phyloP scores from a whole-genome alignment of 441 rosid genomes.

The Gossypium schwendimanii region DNA sequence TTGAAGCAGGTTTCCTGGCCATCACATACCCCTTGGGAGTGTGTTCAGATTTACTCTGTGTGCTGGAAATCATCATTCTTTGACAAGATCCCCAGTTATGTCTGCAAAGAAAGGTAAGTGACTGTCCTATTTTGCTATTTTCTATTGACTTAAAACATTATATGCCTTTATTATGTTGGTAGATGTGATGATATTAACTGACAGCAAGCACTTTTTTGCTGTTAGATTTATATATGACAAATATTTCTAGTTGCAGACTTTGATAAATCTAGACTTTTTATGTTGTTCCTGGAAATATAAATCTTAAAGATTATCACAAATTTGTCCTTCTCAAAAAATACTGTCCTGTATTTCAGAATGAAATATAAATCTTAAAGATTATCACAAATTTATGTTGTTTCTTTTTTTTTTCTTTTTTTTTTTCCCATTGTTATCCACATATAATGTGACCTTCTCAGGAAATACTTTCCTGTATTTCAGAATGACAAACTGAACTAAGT shows the following conservation, averaged over 20 bases:
- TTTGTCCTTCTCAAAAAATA: constrained; percentile 14
- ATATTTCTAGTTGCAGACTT: background rate
- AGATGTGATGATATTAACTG: background rate
- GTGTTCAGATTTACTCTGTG: constrained; percentile 30
- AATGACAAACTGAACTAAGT: constrained; percentile 22
- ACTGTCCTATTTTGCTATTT: background rate
- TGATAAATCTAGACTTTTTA: background rate
- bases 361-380: background rate
- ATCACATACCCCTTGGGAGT: constrained; percentile 27
- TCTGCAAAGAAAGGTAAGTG: constrained; percentile 41
- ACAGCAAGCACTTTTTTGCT: background rate
- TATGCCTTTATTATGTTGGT: background rate
- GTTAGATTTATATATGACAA: background rate
- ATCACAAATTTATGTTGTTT: background rate
- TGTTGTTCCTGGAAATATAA: background rate
- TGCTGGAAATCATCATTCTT: constrained; percentile 28
- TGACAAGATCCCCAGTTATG: constrained; percentile 28
- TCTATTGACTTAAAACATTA: background rate
- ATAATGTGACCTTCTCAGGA: constrained; percentile 18
- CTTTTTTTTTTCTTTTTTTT: background rate
- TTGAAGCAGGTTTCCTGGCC: constrained; percentile 40
- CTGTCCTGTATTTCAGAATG: constrained; percentile 19
- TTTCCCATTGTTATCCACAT: constrained; percentile 10
- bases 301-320: background rate
- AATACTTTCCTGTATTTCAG: constrained; percentile 20